phyloP scores from a whole-genome alignment of 306 rosid genomes.

The Carpinus viminea region DNA sequence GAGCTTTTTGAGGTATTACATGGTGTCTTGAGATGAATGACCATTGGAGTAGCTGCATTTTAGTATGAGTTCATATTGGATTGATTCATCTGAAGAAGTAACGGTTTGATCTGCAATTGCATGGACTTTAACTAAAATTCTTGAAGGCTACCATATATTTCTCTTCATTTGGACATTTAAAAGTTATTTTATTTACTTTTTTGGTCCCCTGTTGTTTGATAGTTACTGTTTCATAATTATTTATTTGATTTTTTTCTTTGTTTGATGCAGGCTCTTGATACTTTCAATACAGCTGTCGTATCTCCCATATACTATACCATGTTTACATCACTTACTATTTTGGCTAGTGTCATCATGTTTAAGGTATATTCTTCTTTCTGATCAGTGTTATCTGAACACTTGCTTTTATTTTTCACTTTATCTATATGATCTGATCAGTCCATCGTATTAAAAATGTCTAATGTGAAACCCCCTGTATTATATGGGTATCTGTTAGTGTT shows the following conservation, averaged over 20 bases:
- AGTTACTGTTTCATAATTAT: conserved; percentile 14
- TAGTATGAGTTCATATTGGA: neutral
- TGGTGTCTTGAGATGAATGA: neutral
- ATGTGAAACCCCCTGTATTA: neutral
- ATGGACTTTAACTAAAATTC: neutral
- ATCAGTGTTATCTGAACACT: conserved; percentile 7
- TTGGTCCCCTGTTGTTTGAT: neutral
- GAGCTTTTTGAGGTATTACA: neutral
- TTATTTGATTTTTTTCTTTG: conserved; percentile 21
- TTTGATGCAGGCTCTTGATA: conserved; percentile 88
- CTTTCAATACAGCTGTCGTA: conserved; percentile 98
- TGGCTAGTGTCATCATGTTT: conserved; percentile 98
- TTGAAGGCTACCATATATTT: neutral
- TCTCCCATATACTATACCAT: conserved; percentile 96
- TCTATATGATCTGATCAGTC: too few relatives aligned
- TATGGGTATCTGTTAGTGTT: neutral
- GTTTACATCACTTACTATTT: conserved; percentile 96
- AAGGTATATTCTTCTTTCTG: conserved; percentile 58
- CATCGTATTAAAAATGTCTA: too few relatives aligned
- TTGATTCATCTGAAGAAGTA: neutral
- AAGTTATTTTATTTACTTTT: neutral
- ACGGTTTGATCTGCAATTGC: conserved; percentile 2
- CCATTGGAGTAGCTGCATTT: neutral
- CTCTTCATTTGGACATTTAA: neutral
- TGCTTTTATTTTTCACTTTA: neutral